These are phyloP conservation scores for Metarhizium guizhouense DNA, from an alignment of 2,329 filamentous ascomycete genomes.

Conservation along the genomic window DNA sequence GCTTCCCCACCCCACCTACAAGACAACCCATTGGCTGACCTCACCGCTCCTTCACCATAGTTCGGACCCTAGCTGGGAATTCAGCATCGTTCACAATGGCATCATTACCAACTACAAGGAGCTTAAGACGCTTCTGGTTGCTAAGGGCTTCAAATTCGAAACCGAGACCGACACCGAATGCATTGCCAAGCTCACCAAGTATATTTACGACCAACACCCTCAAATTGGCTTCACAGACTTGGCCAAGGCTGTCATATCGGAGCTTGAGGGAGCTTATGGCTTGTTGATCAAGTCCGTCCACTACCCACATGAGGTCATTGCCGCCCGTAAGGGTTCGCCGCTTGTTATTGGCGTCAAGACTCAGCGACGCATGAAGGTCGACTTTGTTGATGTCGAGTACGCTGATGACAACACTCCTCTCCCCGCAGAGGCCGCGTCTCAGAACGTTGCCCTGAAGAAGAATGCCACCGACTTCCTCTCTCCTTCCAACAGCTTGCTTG, in stretches of 20 bases:
- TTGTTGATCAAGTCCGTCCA: slow-evolving; percentile 96
- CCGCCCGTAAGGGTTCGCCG: slow-evolving; percentile 95
- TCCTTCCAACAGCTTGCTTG: slow-evolving; percentile 56
- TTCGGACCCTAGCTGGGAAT: slow-evolving; percentile 93
- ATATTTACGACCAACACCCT: slow-evolving; percentile 91
- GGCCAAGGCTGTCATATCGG: slow-evolving; percentile 95
- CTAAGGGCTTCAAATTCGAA: slow-evolving; percentile 97
- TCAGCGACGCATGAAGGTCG: slow-evolving; percentile 98
- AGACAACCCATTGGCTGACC: slow-evolving; percentile 6
- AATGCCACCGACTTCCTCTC: slow-evolving; percentile 58
- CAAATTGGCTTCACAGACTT: slow-evolving; percentile 93
- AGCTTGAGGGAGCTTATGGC: slow-evolving; percentile 96
- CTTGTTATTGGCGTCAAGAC: slow-evolving; percentile 96
- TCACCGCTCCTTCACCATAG: slow-evolving; percentile 33
- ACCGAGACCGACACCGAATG: slow-evolving; percentile 99
- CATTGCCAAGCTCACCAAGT: slow-evolving; percentile 98
- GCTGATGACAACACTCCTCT: slow-evolving; percentile 76
- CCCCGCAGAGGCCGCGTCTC: slow-evolving; percentile 86
- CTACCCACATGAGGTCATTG: slow-evolving; percentile 96
- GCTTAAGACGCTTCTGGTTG: slow-evolving; percentile 82
- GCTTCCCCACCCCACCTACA: background rate
- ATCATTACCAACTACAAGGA: slow-evolving; percentile 99
- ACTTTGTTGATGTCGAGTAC: slow-evolving; percentile 98
- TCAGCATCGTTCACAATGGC: slow-evolving; percentile 96
- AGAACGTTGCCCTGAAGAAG: slow-evolving; percentile 97